Conservation (phyloP, 257 asterid species). For the Gardenia jasminoides region DNA sequence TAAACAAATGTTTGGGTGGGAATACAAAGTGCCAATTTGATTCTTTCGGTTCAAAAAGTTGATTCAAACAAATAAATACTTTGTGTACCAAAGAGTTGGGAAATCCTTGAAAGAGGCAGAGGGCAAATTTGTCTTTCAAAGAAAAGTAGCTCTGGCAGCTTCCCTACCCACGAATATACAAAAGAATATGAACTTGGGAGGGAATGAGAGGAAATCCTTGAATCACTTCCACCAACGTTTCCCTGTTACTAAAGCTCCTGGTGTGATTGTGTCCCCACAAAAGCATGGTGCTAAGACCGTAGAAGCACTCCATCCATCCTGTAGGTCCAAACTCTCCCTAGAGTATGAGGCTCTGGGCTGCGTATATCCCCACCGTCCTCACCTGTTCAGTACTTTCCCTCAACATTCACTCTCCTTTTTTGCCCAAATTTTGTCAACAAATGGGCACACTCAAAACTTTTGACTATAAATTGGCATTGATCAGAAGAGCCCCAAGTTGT, state of each 20-base stretch:
- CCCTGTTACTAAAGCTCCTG: too few relatives aligned
- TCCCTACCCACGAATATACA: not conserved
- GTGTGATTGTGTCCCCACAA: not conserved
- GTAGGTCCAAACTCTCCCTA: not conserved
- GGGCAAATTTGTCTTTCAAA: not conserved
- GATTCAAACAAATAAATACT: too few relatives aligned
- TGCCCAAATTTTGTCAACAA: not conserved
- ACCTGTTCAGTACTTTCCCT: not conserved
- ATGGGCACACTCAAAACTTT: not conserved
- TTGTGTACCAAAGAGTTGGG: too few relatives aligned
- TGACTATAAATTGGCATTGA: conserved; percentile 8
- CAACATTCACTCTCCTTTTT: not conserved
- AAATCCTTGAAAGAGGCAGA: not conserved
- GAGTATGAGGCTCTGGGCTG: too few relatives aligned
- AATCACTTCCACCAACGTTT: not conserved
- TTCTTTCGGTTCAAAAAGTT: not conserved
- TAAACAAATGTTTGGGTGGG: not conserved
- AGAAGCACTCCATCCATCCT: not conserved
- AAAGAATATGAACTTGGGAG: not conserved
- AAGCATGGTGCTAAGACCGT: not conserved
- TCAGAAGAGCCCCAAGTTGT: not conserved
- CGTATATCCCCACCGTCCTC: conserved; percentile 20
- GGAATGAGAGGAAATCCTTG: not conserved
- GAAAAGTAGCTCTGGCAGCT: not conserved
- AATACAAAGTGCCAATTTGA: not conserved